These are phyloP conservation scores for Russula griseocarnosa DNA, from an alignment of 768 basidiomycete species.

Conservation along the genomic window DNA sequence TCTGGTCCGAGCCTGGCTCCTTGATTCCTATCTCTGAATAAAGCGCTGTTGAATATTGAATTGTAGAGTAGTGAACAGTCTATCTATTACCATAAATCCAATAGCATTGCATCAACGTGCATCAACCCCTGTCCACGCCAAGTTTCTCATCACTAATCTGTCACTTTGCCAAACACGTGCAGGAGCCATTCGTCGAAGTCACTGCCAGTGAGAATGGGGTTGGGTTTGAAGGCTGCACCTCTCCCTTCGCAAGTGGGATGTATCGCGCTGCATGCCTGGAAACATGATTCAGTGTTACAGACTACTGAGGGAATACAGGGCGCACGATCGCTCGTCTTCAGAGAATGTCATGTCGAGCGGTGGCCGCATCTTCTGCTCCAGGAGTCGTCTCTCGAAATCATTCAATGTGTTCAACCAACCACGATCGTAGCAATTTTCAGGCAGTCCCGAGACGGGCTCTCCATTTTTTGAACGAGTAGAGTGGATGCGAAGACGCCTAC, in stretches of 20 bases:
- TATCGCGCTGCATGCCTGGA: not conserved
- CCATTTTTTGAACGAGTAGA: not conserved
- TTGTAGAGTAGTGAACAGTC: no score
- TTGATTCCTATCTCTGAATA: no score
- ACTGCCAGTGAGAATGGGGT: not conserved
- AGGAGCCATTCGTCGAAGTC: not conserved
- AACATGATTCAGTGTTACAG: not conserved
- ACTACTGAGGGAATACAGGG: not conserved
- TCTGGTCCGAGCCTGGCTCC: no score
- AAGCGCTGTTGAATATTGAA: no score
- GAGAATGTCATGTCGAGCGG: not conserved
- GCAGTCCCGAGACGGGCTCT: not conserved
- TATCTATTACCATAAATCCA: no score
- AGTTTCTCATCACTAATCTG: no score
- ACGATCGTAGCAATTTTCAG: not conserved
- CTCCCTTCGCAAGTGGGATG: not conserved
- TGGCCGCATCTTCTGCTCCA: not conserved
- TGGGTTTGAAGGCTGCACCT: not conserved
- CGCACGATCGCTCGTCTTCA: not conserved
- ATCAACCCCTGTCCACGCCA: no score
- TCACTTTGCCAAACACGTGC: not conserved
- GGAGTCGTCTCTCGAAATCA: not conserved
- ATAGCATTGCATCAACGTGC: no score
- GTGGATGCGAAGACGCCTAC: not conserved
- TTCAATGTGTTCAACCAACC: not conserved